A percentile compares a stretch with the other conserved stretches of the same genome.
Evolutionary conservation across 176 grass and related monocot genomes (phyloP).

Genomic region (Ananas comosus): DNA sequence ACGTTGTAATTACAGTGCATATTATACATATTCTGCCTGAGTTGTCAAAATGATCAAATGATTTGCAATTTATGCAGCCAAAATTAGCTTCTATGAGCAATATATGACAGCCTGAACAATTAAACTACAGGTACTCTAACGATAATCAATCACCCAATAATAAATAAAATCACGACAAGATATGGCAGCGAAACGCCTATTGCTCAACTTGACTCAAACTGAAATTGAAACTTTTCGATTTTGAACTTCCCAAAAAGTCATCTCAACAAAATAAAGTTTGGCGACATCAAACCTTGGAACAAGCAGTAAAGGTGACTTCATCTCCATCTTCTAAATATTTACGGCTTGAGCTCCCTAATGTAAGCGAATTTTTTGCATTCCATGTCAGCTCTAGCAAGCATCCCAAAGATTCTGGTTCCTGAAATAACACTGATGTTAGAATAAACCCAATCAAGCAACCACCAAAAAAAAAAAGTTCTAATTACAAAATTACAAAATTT

Average conservation of each 20-base stretch:
- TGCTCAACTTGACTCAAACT: too few species aligned
- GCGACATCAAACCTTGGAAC: conserved; percentile 59
- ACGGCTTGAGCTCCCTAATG: conserved; percentile 41
- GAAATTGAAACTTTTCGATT: too few species aligned
- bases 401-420: conserved; percentile 68
- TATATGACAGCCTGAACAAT: too few species aligned
- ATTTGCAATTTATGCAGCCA: not conserved
- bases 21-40: not conserved
- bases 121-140: too few species aligned
- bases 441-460: not conserved
- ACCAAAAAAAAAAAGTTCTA: not conserved
- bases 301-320: conserved; percentile 77
- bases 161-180: too few species aligned
- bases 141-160: too few species aligned
- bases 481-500: not conserved
- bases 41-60: not conserved
- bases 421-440: conserved; percentile 11
- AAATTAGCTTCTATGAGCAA: not conserved
- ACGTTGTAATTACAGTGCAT: too few species aligned
- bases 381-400: conserved; percentile 94
- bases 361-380: conserved; percentile 69
- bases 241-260: too few species aligned
- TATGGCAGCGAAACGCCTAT: too few species aligned
- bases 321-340: conserved; percentile 92
- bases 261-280: conserved; percentile 9